Evolutionary conservation across 805 yeast genomes (phyloP).

Genomic region (Hermanozyma aechmeae): DNA sequence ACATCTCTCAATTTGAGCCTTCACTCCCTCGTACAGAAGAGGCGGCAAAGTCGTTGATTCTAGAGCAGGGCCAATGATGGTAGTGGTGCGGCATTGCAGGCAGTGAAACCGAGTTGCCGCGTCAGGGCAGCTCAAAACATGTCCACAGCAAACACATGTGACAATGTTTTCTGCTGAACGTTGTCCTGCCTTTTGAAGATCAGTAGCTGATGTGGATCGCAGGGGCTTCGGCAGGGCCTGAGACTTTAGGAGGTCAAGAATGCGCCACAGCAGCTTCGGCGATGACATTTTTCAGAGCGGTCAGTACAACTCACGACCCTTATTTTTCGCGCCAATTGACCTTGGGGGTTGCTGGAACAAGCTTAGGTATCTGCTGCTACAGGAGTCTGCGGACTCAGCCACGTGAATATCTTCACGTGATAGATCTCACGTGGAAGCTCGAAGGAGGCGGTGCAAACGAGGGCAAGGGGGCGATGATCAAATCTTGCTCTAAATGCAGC

Average conservation of each 20-base stretch:
- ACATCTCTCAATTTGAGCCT: conserved; percentile 25
- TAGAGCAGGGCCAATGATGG: conserved; percentile 12
- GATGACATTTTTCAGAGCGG: neutral
- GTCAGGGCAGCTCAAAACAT: conserved; percentile 20
- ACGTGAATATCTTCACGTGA: no score
- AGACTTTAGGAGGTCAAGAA: conserved; percentile 11
- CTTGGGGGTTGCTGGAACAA: no score
- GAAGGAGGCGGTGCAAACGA: no score
- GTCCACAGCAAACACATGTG: conserved; percentile 31
- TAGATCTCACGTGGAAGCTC: no score
- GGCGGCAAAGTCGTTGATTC: conserved; percentile 6
- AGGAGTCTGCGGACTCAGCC: no score
- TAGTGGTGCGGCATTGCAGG: conserved; percentile 49
- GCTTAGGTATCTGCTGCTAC: no score
- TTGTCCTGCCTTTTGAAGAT: conserved; percentile 2
- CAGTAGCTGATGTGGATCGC: conserved; percentile 4
- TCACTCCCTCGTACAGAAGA: conserved; percentile 23
- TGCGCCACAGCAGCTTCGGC: conserved; percentile 12
- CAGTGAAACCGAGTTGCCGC: conserved; percentile 42
- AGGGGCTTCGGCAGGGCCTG: conserved; percentile 10
- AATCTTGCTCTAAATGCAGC: no score
- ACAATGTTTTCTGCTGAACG: conserved; percentile 7
- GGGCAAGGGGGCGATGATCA: no score
- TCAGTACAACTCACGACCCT: no score
- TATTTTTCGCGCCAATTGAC: no score